Percentiles rank a stretch among this genome's conserved stretches.
Conservation (phyloP, 495 filamentous ascomycete genomes). For the Xylaria intraflava region DNA sequence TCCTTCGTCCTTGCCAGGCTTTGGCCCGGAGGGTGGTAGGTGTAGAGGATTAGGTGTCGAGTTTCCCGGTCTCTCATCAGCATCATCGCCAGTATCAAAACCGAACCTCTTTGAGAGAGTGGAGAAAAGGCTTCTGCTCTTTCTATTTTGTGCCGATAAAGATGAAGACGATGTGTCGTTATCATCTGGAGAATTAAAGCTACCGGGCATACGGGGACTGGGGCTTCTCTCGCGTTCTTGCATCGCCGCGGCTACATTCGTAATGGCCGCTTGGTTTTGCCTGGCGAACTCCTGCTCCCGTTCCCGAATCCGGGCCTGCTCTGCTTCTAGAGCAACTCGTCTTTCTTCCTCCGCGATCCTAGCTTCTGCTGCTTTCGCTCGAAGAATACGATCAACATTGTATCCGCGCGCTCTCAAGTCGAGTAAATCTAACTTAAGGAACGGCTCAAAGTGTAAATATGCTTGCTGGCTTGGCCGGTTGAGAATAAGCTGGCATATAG, state of each 20-base stretch:
- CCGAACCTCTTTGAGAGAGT: conserved; percentile 59
- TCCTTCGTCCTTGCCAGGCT: conserved; percentile 18
- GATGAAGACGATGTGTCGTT: conserved; percentile 14
- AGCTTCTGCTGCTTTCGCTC: conserved; percentile 74
- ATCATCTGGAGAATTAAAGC: conserved; percentile 57
- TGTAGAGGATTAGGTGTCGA: conserved; percentile 17
- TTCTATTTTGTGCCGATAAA: conserved; percentile 17
- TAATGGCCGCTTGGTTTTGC: conserved; percentile 26
- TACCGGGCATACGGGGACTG: conserved; percentile 54
- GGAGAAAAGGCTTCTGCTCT: conserved; percentile 52
- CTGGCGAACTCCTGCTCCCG: conserved; percentile 50
- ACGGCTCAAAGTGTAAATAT: conserved; percentile 76
- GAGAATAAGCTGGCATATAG: conserved; percentile 70
- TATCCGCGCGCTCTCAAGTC: conserved; percentile 77
- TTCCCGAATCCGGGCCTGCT: conserved; percentile 58
- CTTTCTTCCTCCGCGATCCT: conserved; percentile 76
- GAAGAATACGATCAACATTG: conserved; percentile 89
- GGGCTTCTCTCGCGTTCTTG: conserved; percentile 26
- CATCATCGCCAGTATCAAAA: conserved; percentile 44
- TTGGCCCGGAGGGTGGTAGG: conserved; percentile 16
- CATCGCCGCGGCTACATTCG: conserved; percentile 27
- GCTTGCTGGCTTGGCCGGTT: conserved; percentile 79
- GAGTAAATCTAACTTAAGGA: conserved; percentile 69
- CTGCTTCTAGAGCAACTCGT: conserved; percentile 68
- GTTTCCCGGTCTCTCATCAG: conserved; percentile 35